Evolutionary conservation across 176 grass and related monocot species (phyloP), one percentile per base, ranked within the genome.

Genomic region (Echinochloa phyllopogon): DNA sequence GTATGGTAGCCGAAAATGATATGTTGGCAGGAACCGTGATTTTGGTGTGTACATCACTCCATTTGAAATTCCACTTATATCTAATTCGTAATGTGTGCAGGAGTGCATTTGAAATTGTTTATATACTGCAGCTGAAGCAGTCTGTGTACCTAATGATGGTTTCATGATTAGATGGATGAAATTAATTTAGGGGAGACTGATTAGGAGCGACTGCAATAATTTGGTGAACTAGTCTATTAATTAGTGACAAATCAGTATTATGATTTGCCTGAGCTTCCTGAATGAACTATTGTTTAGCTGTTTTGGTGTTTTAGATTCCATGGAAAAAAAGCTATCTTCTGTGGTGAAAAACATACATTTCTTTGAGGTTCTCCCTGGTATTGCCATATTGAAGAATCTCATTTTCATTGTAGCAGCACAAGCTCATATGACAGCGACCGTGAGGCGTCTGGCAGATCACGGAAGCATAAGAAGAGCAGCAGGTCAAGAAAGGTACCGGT

Each of bases 391-490:
- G 44, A 77, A 72, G 24, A 58, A 33, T 78, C 45, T 49, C 5
- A 17, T 78, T 77, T 25, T 80, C 38, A 82, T 65, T 71, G 70
- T 59, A 87, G 86, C 87, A 89, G 82, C 52, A 33, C 88, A 38
- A 92, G 84, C 47, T 90, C 85, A 76, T 92, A 84, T 55, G 82
- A 90, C 18, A 90, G 87, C 14, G 89, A 92, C 55, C 80, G 64
- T 3, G 87, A 93, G 58, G 81, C 67, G 44, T 88, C 78, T 83
- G 77, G 81, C 60, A 73, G 79, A 74, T 89, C 77, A n/a, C 83
- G 75, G 18, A 94, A 89, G 85, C 87, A 76, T 72, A 94, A 94
- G 85, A 91, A 90, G 76, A 87, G 85, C 48, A 91, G 90, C 48
- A 88, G 74, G 80, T 86, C 93, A 24, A 94, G 86, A 80, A 94